Percentiles rank a stretch among this genome's conserved stretches.
phyloP scores from a whole-genome alignment of 2,329 filamentous ascomycete species.

The Didymella exigua region DNA sequence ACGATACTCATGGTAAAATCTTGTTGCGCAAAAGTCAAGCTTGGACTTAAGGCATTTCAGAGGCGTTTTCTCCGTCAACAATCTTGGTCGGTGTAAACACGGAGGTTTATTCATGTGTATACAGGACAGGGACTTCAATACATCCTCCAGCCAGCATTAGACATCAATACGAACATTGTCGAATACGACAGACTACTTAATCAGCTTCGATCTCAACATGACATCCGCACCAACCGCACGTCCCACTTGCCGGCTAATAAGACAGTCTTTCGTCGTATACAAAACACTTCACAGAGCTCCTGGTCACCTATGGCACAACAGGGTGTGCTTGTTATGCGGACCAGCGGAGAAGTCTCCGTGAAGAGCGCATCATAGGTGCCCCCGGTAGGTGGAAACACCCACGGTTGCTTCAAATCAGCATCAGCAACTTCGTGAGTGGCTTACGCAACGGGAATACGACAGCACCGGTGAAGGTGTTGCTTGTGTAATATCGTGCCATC shows the following conservation, averaged over 20 bases:
- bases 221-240: background rate
- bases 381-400: background rate
- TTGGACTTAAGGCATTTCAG: conserved; percentile 10
- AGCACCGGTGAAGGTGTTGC: conserved; percentile 5
- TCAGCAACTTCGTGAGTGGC: conserved; percentile 1
- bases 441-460: background rate
- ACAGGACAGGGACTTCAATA: conserved; percentile 1
- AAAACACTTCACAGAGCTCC: background rate
- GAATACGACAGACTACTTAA: background rate
- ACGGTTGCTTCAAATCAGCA: conserved; percentile 5
- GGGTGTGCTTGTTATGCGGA: background rate
- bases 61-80: conserved; percentile 6
- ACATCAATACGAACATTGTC: conserved; percentile 9
- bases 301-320: background rate
- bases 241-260: too few relatives aligned
- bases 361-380: background rate
- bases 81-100: background rate
- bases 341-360: background rate
- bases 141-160: conserved; percentile 8
- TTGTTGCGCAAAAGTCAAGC: conserved; percentile 4
- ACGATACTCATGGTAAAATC: conserved; percentile 11
- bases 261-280: background rate
- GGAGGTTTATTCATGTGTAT: conserved; percentile 9
- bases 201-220: background rate
- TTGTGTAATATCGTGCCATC: conserved; percentile 9